These are phyloP conservation scores for Croton laevigatus DNA, from an alignment of 441 rosid genomes.

Conservation along the genomic window DNA sequence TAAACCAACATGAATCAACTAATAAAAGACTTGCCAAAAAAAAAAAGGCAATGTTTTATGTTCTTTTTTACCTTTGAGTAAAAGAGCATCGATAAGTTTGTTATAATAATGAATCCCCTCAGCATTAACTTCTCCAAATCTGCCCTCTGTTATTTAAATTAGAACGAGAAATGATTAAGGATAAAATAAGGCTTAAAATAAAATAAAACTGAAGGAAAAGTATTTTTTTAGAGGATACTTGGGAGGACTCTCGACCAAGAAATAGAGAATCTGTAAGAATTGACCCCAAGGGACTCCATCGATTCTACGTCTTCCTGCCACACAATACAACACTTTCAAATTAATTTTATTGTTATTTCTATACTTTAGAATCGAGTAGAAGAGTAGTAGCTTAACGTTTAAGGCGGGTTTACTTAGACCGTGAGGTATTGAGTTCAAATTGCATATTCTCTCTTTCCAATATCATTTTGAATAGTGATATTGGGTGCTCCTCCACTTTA, in stretches of 20 bases:
- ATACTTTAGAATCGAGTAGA: too few species aligned
- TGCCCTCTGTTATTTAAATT: conserved; percentile 5
- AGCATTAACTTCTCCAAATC: conserved; percentile 14
- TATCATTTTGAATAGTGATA: too few species aligned
- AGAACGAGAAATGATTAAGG: too few species aligned
- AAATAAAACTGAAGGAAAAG: neutral
- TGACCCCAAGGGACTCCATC: conserved; percentile 44
- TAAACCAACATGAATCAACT: too few species aligned
- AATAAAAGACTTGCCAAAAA: neutral
- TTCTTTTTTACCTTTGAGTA: neutral
- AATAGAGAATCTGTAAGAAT: conserved; percentile 47
- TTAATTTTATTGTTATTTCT: too few species aligned
- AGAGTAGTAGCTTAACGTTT: too few species aligned
- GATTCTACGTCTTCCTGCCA: conserved; percentile 44
- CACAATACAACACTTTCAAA: neutral
- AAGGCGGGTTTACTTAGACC: too few species aligned
- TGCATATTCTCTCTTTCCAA: too few species aligned
- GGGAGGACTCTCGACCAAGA: conserved; percentile 58
- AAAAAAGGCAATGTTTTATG: neutral
- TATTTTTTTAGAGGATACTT: conserved; percentile 25
- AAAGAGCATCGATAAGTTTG: conserved; percentile 13
- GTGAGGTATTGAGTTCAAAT: too few species aligned
- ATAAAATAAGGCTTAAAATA: too few species aligned
- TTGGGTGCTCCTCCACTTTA: too few species aligned
- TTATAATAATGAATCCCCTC: conserved; percentile 16